Percentiles rank a stretch among this genome's conserved stretches.
phyloP scores from a whole-genome alignment of 177 flowering plant species.

The Vitis hybrid region DNA sequence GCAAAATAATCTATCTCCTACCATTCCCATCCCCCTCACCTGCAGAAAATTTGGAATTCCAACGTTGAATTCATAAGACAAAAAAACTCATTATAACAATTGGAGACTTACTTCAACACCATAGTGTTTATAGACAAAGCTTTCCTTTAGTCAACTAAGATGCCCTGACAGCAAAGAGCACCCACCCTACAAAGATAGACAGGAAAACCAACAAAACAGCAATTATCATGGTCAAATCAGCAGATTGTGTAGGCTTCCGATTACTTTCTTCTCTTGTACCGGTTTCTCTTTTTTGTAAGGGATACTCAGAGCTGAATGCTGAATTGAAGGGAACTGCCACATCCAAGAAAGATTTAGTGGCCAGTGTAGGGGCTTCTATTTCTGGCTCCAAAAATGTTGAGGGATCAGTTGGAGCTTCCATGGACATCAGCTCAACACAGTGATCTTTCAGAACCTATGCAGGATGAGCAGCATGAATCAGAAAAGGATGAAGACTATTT shows the following conservation, averaged over 20 bases:
- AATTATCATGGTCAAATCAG: slow-evolving; percentile 23
- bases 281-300: slow-evolving; percentile 14
- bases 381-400: slow-evolving; percentile 63
- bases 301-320: slow-evolving; percentile 9
- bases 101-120: background rate
- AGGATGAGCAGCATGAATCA: slow-evolving; percentile 17
- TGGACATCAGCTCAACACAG: slow-evolving; percentile 74
- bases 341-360: slow-evolving; percentile 62
- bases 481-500: background rate
- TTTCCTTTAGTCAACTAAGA: slow-evolving; percentile 1
- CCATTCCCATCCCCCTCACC: too few species aligned
- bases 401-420: slow-evolving; percentile 52
- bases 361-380: slow-evolving; percentile 39
- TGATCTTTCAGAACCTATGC: slow-evolving; percentile 68
- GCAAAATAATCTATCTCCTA: too few species aligned
- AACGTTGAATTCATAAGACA: background rate
- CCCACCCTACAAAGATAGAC: slow-evolving; percentile 43
- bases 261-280: slow-evolving; percentile 11
- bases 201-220: slow-evolving; percentile 47
- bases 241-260: slow-evolving; percentile 12
- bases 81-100: background rate
- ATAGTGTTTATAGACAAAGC: background rate
- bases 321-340: slow-evolving; percentile 24
- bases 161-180: slow-evolving; percentile 27
- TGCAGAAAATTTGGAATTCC: background rate